phyloP scores from a whole-genome alignment of 257 asterid species.

The Capsicum baccatum region DNA sequence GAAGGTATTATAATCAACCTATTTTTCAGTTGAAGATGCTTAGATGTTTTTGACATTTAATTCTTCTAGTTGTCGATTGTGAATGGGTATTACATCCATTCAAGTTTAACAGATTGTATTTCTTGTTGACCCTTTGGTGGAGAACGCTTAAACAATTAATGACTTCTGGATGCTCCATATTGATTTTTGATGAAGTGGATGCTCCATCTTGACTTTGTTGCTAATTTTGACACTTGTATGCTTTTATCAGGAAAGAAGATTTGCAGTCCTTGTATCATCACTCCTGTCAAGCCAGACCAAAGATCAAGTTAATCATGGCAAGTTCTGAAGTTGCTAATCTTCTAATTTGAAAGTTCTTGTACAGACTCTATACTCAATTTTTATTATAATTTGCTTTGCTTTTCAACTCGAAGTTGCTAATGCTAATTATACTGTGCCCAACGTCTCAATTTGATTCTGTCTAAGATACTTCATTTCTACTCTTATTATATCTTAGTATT shows the following conservation, averaged over 20 bases:
- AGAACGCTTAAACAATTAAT: neutral
- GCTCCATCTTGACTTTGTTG: neutral
- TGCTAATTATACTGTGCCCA: neutral
- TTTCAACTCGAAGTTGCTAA: neutral
- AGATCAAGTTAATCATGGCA: constrained; percentile 91
- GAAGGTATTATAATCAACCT: neutral
- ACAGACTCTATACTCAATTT: neutral
- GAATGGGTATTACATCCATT: neutral
- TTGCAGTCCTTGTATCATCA: constrained; percentile 85
- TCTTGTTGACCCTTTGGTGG: neutral
- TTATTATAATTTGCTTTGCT: neutral
- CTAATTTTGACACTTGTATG: neutral
- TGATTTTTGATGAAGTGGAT: neutral
- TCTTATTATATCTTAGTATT: neutral
- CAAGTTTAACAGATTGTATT: neutral
- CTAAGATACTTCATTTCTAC: neutral
- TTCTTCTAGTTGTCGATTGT: neutral
- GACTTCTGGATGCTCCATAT: neutral
- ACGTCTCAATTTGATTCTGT: neutral
- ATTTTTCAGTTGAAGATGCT: constrained; percentile 19
- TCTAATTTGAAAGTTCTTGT: neutral
- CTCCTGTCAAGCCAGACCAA: constrained; percentile 97
- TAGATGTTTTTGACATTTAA: neutral
- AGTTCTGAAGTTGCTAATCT: constrained; percentile 43
- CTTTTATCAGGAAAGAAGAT: constrained; percentile 81